These are phyloP conservation scores for Plasmodium gonderi DNA, from an alignment of 169 alveolate species.

Conservation along the genomic window DNA sequence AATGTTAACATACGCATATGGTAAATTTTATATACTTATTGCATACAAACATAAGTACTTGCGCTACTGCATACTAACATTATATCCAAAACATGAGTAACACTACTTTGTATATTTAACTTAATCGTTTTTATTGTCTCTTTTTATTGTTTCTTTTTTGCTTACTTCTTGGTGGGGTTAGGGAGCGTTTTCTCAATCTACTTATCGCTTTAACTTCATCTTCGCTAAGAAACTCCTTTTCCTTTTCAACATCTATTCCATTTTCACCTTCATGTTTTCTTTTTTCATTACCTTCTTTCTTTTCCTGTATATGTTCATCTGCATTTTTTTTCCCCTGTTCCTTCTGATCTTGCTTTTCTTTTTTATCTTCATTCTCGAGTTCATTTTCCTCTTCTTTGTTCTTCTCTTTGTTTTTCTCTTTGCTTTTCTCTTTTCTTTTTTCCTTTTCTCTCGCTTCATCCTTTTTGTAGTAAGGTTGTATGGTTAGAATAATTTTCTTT, in stretches of 20 bases:
- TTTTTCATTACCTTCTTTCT: background rate
- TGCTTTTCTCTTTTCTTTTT: background rate
- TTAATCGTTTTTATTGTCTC: background rate
- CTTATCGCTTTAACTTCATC: conserved; percentile 13
- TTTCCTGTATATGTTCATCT: background rate
- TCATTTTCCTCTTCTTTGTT: background rate
- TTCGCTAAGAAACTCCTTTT: background rate
- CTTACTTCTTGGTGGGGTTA: conserved; percentile 56
- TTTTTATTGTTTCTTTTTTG: background rate
- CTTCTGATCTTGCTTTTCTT: background rate
- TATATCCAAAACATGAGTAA: background rate
- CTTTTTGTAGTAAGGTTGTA: conserved; percentile 45
- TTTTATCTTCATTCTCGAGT: background rate
- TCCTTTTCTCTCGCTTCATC: conserved; percentile 1
- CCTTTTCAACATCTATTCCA: background rate
- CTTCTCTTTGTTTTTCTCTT: background rate
- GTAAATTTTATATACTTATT: too few relatives aligned
- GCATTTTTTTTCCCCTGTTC: background rate
- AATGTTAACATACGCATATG: background rate
- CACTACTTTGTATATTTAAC: background rate
- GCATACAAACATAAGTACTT: background rate
- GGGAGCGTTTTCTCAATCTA: conserved; percentile 33
- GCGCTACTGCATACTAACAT: background rate
- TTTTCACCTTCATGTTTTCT: background rate
- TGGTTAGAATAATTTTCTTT: conserved; percentile 34